Conservation (phyloP, 202 grass and related monocot genomes). For the Saccharum hybrid region DNA sequence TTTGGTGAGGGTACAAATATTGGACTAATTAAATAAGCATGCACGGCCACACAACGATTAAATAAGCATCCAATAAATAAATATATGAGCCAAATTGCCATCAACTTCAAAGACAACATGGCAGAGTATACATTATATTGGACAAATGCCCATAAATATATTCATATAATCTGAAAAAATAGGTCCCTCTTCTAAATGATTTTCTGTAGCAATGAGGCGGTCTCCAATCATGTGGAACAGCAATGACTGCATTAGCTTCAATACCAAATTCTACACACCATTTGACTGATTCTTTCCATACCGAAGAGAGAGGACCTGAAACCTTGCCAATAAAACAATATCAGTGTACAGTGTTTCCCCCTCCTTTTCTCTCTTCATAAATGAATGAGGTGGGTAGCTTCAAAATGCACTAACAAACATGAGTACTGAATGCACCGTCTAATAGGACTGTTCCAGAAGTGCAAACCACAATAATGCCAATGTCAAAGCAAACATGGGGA, state of each 20-base stretch:
- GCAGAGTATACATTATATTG: too few species aligned
- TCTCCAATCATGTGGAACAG: constrained; percentile 92
- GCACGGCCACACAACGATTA: too few species aligned
- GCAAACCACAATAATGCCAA: not conserved
- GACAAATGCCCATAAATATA: too few species aligned
- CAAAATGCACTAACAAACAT: constrained; percentile 20
- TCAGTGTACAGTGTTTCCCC: not conserved
- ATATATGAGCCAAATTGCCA: too few species aligned
- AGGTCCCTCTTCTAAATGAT: too few species aligned
- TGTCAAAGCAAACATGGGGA: constrained; percentile 1
- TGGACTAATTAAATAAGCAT: too few species aligned
- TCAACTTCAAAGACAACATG: too few species aligned
- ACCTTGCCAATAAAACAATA: constrained; percentile 49
- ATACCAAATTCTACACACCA: constrained; percentile 97
- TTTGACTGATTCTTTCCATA: constrained; percentile 99
- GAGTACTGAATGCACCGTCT: too few species aligned
- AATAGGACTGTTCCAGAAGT: too few species aligned
- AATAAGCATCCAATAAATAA: too few species aligned
- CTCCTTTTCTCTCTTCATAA: not conserved
- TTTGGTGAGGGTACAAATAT: too few species aligned
- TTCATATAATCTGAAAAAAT: too few species aligned
- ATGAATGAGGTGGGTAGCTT: constrained; percentile 21
- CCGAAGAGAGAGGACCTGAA: constrained; percentile 86
- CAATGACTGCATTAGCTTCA: constrained; percentile 91
- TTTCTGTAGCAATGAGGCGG: constrained; percentile 29